These are phyloP conservation scores for Lepidopterella palustris DNA, from an alignment of 495 filamentous ascomycete species.

Conservation along the genomic window DNA sequence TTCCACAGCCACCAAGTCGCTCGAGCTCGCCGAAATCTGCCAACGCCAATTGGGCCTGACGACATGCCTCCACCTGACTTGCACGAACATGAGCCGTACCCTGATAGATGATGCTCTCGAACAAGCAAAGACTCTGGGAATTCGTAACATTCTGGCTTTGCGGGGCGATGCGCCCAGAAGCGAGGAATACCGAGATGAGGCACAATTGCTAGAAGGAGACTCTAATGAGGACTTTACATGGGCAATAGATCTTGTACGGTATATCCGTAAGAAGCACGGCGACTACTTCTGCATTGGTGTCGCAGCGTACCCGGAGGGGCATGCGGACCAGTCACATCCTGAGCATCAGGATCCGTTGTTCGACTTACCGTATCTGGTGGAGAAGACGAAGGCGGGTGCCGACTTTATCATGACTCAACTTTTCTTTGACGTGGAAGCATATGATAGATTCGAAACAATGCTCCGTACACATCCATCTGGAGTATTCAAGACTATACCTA, in stretches of 20 bases:
- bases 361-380: slow-evolving; percentile 83
- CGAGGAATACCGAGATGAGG: slow-evolving; percentile 66
- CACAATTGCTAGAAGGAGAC: slow-evolving; percentile 47
- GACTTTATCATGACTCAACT: slow-evolving; percentile 99
- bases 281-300: slow-evolving; percentile 98
- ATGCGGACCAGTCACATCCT: slow-evolving; percentile 81
- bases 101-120: slow-evolving; percentile 85
- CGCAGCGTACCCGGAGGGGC: slow-evolving; percentile 90
- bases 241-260: slow-evolving; percentile 83
- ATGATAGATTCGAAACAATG: slow-evolving; percentile 66
- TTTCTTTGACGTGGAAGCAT: slow-evolving; percentile 85
- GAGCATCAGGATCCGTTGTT: slow-evolving; percentile 68
- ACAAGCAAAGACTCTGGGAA: slow-evolving; percentile 84
- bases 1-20: slow-evolving; percentile 78
- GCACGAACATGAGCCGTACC: slow-evolving; percentile 89
- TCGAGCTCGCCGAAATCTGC: slow-evolving; percentile 92
- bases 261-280: slow-evolving; percentile 77
- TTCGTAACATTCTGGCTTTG: slow-evolving; percentile 89
- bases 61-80: slow-evolving; percentile 92
- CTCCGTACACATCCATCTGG: slow-evolving; percentile 79
- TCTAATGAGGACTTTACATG: slow-evolving; percentile 79
- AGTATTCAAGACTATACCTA: slow-evolving; percentile 78
- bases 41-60: slow-evolving; percentile 86
- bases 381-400: slow-evolving; percentile 85
- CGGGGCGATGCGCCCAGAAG: slow-evolving; percentile 88